These are phyloP conservation scores for Alternaria gansuensis DNA, from an alignment of 2,329 filamentous ascomycete species.

Conservation along the genomic window DNA sequence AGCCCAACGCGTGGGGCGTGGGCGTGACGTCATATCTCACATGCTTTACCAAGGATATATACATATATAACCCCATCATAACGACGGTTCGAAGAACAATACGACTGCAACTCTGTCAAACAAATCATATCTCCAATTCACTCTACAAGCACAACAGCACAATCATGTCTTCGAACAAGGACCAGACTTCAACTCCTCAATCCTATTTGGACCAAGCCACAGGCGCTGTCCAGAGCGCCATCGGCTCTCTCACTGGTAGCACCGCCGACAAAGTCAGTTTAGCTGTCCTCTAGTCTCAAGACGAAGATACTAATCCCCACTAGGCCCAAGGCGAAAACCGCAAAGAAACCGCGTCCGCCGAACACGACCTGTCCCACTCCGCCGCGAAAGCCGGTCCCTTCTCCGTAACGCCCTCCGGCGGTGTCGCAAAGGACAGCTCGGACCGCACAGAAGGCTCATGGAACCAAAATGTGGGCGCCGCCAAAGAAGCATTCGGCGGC, in stretches of 20 bases:
- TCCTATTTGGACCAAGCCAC: slow-evolving; percentile 71
- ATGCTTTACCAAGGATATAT: slow-evolving; percentile 20
- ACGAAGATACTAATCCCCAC: slow-evolving; percentile 33
- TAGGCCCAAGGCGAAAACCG: slow-evolving; percentile 69
- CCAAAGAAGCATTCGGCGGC: slow-evolving; percentile 82
- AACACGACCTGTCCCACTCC: slow-evolving; percentile 78
- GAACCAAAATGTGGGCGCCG: slow-evolving; percentile 88
- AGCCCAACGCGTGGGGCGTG: slow-evolving; percentile 16
- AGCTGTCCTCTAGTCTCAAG: slow-evolving; percentile 12
- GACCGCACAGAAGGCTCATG: slow-evolving; percentile 76
- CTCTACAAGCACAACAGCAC: slow-evolving; percentile 14
- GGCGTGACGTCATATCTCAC: slow-evolving; percentile 25
- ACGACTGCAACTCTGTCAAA: neutral
- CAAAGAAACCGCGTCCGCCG: slow-evolving; percentile 70
- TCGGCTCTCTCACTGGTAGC: slow-evolving; percentile 79
- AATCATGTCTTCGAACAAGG: slow-evolving; percentile 60
- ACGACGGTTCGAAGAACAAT: neutral
- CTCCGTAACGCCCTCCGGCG: slow-evolving; percentile 74
- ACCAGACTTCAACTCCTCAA: slow-evolving; percentile 77
- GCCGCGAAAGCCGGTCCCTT: slow-evolving; percentile 77
- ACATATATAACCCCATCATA: slow-evolving; percentile 10
- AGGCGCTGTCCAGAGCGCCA: slow-evolving; percentile 74
- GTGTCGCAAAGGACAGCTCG: slow-evolving; percentile 74
- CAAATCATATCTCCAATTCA: neutral
- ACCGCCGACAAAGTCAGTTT: slow-evolving; percentile 67